Base-by-base conservation (phyloP, 768 basidiomycete genomes). In the Leccinum uliginosum region DNA sequence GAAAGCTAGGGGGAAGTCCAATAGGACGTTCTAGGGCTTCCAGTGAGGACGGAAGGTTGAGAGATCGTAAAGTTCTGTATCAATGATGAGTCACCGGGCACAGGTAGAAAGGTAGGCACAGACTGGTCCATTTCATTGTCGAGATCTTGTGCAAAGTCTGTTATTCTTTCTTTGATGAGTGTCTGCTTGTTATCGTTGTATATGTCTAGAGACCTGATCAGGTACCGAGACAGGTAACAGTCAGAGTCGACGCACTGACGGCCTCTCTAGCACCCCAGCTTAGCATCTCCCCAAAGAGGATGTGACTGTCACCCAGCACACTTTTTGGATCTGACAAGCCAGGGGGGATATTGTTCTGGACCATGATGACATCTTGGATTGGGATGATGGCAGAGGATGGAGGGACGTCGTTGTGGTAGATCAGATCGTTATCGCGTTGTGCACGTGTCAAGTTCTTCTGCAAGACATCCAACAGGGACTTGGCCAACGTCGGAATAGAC, bases 351-450 rank as follows among this genome's bases (percentile, higher is more conserved):
- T 71, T 79, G 2, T 84, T 70, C 58, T 84, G 80, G 32, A 85
- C 89, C 67, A 98, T 81, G 10, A 81, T 73, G 2, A 84, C 83
- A 35, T 83, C 83, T 29, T 77, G 75, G 50, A 98, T 84, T 0
- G 79, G 67, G 0, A 85, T 74, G 7, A 97, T 80, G 15, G 86
- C 80, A 2, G 87, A 83, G 4, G 81, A 64, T 0, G 93, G 76
- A 1, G 95, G 93, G 1, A 96, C 78, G 55, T 91, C 87, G 51
- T 91, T 81, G 62, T 97, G 93, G 73, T 98, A 99, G 38, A 99
- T 97, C 7, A 97, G 76, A 71, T 96, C 90, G 69, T 99, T 99
- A 71, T 98, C 96, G 30, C 92, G 83, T 60, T 87, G 83, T 0
- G 95, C 91, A 14, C 91, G 82, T 4, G 76, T 72, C 32, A 89